Percentiles rank a stretch among this genome's conserved stretches.
Evolutionary conservation across 495 filamentous ascomycete species (phyloP).

Genomic region (Cenococcum geophilum): DNA sequence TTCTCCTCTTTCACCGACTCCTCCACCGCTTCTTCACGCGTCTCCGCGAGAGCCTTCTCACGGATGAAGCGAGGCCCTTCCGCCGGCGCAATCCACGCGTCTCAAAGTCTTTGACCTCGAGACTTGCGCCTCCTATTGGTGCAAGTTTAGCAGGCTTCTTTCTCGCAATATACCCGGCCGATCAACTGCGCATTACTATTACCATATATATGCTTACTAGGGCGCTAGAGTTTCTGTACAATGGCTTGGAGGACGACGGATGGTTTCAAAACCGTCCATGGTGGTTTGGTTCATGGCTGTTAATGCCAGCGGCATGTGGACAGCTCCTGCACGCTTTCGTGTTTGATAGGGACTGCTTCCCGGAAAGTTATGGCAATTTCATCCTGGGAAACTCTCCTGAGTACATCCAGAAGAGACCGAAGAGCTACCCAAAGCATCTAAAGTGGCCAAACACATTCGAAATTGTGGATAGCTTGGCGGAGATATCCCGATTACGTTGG

Average conservation of each 20-base stretch:
- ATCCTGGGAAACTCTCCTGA: conserved; percentile 66
- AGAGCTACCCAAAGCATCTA: conserved; percentile 56
- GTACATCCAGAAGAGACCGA: conserved; percentile 72
- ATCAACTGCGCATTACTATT: conserved; percentile 70
- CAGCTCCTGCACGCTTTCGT: conserved; percentile 88
- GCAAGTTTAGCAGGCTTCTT: conserved; percentile 79
- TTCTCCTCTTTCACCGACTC: conserved; percentile 80
- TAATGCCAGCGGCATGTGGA: conserved; percentile 86
- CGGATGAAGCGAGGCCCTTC: conserved; percentile 67
- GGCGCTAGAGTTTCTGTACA: conserved; percentile 81
- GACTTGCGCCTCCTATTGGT: conserved; percentile 78
- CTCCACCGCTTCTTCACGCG: conserved; percentile 85
- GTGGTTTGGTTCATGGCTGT: conserved; percentile 97
- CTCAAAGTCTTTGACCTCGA: conserved; percentile 65
- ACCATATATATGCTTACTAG: conserved; percentile 73
- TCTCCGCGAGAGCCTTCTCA: conserved; percentile 69
- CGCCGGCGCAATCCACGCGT: conserved; percentile 74
- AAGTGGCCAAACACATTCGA: conserved; percentile 70
- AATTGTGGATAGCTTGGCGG: conserved; percentile 72
- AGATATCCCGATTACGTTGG: conserved; percentile 76
- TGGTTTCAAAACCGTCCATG: conserved; percentile 64
- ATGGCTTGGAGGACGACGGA: conserved; percentile 71
- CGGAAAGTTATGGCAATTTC: conserved; percentile 63
- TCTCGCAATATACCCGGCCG: conserved; percentile 68
- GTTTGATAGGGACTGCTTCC: conserved; percentile 87